Conservation (phyloP, 1,284 basidiomycete species). For the Cutaneotrichosporon cavernicola region DNA sequence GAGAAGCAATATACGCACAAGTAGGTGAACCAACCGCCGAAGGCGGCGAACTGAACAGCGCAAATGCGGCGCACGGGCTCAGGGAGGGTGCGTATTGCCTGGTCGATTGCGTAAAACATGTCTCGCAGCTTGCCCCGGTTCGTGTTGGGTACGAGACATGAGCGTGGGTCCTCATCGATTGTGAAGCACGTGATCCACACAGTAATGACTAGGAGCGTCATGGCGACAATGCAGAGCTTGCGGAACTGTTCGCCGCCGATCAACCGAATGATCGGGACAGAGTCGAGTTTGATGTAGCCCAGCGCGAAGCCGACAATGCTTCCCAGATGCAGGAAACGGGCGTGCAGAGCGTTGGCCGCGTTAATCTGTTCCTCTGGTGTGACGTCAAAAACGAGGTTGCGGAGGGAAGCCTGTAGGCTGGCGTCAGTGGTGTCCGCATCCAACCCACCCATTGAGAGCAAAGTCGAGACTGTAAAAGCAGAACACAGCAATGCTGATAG, state of each 20-base stretch:
- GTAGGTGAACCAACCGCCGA: slow-evolving; percentile 78
- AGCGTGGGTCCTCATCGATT: slow-evolving; percentile 71
- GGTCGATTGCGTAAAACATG: slow-evolving; percentile 71
- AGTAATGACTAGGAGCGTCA: slow-evolving; percentile 72
- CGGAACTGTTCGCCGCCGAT: slow-evolving; percentile 94
- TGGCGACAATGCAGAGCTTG: slow-evolving; percentile 85
- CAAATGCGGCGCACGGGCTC: slow-evolving; percentile 82
- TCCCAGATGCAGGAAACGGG: slow-evolving; percentile 89
- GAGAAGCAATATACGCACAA: slow-evolving; percentile 47
- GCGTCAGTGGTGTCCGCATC: not conserved
- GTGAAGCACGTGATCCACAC: slow-evolving; percentile 83
- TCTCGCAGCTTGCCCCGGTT: slow-evolving; percentile 56
- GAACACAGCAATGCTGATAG: slow-evolving; percentile 81
- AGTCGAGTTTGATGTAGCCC: slow-evolving; percentile 81
- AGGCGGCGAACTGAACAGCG: slow-evolving; percentile 60
- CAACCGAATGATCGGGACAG: slow-evolving; percentile 69
- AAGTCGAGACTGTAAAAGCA: slow-evolving; percentile 95
- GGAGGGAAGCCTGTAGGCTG: slow-evolving; percentile 84
- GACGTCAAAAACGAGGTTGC: slow-evolving; percentile 87
- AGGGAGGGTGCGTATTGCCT: slow-evolving; percentile 71
- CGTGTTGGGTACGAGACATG: slow-evolving; percentile 52
- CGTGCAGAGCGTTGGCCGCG: slow-evolving; percentile 96
- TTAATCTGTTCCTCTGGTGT: slow-evolving; percentile 83
- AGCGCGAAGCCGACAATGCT: slow-evolving; percentile 90
- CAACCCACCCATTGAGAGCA: slow-evolving; percentile 68